Base-by-base conservation (phyloP, 768 basidiomycete genomes). In the Goffeauzyma gilvescens region DNA sequence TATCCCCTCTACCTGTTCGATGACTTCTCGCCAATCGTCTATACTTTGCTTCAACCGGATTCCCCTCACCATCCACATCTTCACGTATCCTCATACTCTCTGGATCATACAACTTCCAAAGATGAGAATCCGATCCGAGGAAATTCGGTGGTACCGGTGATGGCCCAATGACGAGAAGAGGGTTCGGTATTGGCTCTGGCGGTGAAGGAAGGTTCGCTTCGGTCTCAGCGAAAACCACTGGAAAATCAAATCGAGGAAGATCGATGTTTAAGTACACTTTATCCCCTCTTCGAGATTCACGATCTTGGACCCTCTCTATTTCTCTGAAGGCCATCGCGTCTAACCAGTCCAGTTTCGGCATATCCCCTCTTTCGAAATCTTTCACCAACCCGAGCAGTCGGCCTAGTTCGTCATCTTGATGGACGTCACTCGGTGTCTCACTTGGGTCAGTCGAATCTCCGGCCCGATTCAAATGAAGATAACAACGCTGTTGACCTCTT, bases 41-140 rank as follows among this genome's bases (percentile, higher is more conserved):
- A 57, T 96, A 87, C 57, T 98, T 98, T 57, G 89, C 85, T 55
- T 98, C 93, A 0, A 96, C 87, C 0, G 89, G 89, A 56, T 98
- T 98, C 53, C 95, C 89, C 21, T 49, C 47, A 20, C 47, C 47
- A 14, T 44, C 32, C 22, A 25, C 25, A 24, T 49, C 47, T 15
- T 30, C 42, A 3, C 42, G 42, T 5, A 49, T 43, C 7, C 84
- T 74, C 6, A 72, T 73, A 37, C 83, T 73, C 48, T 98, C 93
- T 3, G 90, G 87, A 54, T 98, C 93, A 28, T 82, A 70, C 17
- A 93, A 72, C 18, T 76, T 73, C 85, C 90, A 96, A 2, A 95
- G 65, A 50, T 76, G 72, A 14, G 74, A 65, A 49, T 90, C 85
- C 2, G 71, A 63, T 0, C 74, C 58, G 43, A 63, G 46, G 15